phyloP scores from a whole-genome alignment of 495 filamentous ascomycete species.

The Emericellopsis terricola region DNA sequence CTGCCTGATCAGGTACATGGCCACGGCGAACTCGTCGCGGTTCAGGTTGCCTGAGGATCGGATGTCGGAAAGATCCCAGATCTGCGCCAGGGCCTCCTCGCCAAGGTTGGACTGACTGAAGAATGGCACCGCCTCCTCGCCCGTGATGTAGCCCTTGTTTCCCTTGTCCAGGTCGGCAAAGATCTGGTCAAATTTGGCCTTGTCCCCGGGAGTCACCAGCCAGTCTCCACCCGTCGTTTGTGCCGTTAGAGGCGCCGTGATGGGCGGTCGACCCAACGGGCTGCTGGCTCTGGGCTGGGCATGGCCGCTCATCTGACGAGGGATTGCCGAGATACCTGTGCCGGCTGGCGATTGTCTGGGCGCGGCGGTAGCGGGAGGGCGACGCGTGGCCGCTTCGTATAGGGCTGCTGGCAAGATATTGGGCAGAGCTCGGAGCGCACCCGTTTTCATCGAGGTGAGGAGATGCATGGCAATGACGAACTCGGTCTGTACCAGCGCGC shows the following conservation, averaged over 20 bases:
- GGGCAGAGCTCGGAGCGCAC: conserved; percentile 61
- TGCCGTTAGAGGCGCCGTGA: conserved; percentile 7
- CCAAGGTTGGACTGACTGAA: conserved; percentile 81
- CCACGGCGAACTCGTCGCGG: conserved; percentile 86
- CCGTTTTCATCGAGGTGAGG: conserved; percentile 73
- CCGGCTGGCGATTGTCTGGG: conserved; percentile 19
- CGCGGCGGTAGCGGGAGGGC: conserved; percentile 28
- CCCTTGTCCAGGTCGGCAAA: conserved; percentile 66
- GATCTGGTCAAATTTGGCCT: conserved; percentile 66
- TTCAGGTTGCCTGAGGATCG: conserved; percentile 72
- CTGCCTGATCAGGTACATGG: conserved; percentile 90
- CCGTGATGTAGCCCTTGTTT: conserved; percentile 67
- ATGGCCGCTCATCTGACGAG: conserved; percentile 27
- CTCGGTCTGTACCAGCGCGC: conserved; percentile 72
- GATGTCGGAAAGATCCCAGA: conserved; percentile 96
- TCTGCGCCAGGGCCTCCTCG: conserved; percentile 81
- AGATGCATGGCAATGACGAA: conserved; percentile 99
- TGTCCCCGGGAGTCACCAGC: conserved; percentile 68
- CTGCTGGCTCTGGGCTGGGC: conserved; percentile 40
- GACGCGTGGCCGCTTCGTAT: conserved; percentile 77
- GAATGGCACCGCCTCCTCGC: conserved; percentile 86
- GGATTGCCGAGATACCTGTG: conserved; percentile 20
- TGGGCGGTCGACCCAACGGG: conserved; percentile 44
- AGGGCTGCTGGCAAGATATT: conserved; percentile 67
- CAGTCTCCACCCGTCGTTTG: conserved; percentile 58